Conservation (phyloP, 2,329 filamentous ascomycete genomes). For the Colletotrichum sp. region DNA sequence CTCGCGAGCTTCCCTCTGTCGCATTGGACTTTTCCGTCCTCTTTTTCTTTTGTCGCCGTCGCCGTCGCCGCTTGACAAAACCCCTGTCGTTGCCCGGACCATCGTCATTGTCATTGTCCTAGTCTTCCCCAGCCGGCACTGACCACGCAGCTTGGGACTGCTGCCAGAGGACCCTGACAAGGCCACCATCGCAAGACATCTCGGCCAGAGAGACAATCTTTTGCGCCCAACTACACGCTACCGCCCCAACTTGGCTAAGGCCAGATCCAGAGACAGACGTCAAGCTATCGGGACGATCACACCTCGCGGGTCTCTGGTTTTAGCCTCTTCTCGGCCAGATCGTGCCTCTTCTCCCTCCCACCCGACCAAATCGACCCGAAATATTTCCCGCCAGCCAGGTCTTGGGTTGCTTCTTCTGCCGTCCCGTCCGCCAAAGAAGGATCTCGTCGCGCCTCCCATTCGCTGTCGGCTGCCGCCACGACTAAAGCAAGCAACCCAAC, state of each 20-base stretch:
- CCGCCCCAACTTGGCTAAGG: not conserved
- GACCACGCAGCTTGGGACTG: not conserved
- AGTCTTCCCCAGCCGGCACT: not conserved
- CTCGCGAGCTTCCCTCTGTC: not conserved
- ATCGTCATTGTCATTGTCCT: not conserved
- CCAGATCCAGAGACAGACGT: not conserved
- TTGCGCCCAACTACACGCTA: not conserved
- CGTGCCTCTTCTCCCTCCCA: not conserved
- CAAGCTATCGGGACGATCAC: conserved; percentile 6
- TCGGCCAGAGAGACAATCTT: not conserved
- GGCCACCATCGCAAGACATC: not conserved
- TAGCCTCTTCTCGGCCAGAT: conserved; percentile 1
- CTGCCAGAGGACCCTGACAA: conserved; percentile 6
- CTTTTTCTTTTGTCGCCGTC: not conserved
- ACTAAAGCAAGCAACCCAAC: conserved; percentile 1
- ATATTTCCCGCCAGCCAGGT: not conserved
- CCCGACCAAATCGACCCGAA: conserved; percentile 1
- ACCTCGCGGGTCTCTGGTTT: not conserved
- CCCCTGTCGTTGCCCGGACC: not conserved
- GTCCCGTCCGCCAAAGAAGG: not conserved
- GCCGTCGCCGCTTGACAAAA: not conserved
- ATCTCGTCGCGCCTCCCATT: not conserved
- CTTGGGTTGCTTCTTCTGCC: not conserved
- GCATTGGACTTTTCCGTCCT: not conserved
- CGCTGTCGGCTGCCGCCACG: not conserved